Conservation (phyloP, 345 rosid species). For the Draba incana region DNA sequence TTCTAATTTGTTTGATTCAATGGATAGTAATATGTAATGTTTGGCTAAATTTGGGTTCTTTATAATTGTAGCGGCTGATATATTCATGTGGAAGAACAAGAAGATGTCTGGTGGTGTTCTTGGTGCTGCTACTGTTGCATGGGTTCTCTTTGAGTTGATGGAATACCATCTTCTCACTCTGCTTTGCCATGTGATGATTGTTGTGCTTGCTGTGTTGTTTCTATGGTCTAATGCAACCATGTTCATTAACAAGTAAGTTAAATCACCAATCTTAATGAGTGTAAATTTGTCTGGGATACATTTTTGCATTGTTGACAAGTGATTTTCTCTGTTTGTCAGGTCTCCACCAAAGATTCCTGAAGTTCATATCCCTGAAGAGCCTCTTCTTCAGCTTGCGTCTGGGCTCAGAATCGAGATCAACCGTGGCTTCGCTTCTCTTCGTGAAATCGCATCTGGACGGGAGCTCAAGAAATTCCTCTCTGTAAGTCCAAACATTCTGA, state of each 20-base stretch:
- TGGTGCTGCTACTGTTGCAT: conserved; percentile 77
- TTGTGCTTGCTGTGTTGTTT: conserved; percentile 74
- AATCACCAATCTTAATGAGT: not conserved
- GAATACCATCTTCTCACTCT: conserved; percentile 81
- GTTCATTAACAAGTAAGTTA: conserved; percentile 83
- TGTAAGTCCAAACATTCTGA: conserved; percentile 46
- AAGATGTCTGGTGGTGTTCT: conserved; percentile 87
- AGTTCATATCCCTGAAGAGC: conserved; percentile 76
- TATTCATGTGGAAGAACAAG: conserved; percentile 95
- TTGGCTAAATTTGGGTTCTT: not conserved
- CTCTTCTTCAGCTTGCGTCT: conserved; percentile 68
- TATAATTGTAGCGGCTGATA: conserved; percentile 66
- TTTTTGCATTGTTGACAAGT: conserved; percentile 49
- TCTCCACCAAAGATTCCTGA: conserved; percentile 80
- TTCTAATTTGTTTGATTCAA: not conserved
- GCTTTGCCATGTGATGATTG: conserved; percentile 70
- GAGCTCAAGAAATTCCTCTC: conserved; percentile 90
- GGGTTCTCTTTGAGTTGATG: conserved; percentile 84
- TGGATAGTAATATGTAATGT: not conserved
- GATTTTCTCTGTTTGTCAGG: conserved; percentile 40
- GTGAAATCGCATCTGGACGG: conserved; percentile 93
- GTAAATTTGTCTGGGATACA: not conserved
- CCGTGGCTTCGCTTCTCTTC: conserved; percentile 54
- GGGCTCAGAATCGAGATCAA: conserved; percentile 80
- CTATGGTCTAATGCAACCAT: conserved; percentile 90